These are phyloP conservation scores for Fusarium sp. DNA, from an alignment of 2,329 filamentous ascomycete genomes.

Conservation along the genomic window DNA sequence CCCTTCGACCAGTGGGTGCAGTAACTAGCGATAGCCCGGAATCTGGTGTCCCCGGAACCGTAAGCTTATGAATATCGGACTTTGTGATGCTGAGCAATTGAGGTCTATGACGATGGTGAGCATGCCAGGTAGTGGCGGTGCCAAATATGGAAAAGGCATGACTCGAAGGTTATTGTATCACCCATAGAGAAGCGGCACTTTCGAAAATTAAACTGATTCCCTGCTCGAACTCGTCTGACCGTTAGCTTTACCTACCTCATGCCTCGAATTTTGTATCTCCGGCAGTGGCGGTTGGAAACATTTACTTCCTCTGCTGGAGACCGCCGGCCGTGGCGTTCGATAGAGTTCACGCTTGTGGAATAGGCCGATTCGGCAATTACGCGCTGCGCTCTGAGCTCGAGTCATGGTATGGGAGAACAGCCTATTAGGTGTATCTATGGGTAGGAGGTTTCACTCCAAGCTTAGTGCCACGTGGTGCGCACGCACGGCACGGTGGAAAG, in stretches of 20 bases:
- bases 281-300: background rate
- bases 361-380: background rate
- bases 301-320: background rate
- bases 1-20: background rate
- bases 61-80: background rate
- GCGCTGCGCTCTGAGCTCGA: background rate
- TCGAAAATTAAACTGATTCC: background rate
- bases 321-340: background rate
- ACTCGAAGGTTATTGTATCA: background rate
- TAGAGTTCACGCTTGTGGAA: background rate
- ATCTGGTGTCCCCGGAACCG: background rate
- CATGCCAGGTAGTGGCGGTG: background rate
- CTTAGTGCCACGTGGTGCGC: background rate
- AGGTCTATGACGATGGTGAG: background rate
- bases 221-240: too few relatives aligned
- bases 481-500: background rate
- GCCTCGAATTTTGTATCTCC: background rate
- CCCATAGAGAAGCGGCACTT: background rate
- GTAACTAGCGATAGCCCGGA: background rate
- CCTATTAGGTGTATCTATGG: background rate
- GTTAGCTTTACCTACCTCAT: background rate
- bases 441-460: background rate
- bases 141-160: background rate
- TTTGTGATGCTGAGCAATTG: background rate
- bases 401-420: background rate